A percentile compares a stretch with the other conserved stretches of the same genome.
Evolutionary conservation across 2,329 filamentous ascomycete genomes (phyloP).

Genomic region (Penicillium sp.): DNA sequence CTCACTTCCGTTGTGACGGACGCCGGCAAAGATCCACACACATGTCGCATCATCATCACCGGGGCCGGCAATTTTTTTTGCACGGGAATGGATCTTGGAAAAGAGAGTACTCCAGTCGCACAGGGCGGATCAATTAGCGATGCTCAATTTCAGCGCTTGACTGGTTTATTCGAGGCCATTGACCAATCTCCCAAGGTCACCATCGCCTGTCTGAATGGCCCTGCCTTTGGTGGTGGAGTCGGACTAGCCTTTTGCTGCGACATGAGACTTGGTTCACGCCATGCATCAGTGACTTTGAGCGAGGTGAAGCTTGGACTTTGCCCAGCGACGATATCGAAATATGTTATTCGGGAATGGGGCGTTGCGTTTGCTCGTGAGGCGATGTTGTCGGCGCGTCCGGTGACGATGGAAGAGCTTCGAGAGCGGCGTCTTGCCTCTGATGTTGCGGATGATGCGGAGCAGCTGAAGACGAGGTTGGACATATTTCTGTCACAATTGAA

Average conservation of each 20-base stretch:
- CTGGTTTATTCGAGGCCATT: constrained; percentile 38
- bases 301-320: constrained; percentile 43
- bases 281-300: constrained; percentile 33
- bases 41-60: constrained; percentile 39
- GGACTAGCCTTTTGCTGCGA: constrained; percentile 47
- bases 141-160: constrained; percentile 22
- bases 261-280: constrained; percentile 26
- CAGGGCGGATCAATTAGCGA: constrained; percentile 17
- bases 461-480: constrained; percentile 23
- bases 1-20: constrained; percentile 30
- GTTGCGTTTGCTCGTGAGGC: constrained; percentile 37
- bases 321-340: constrained; percentile 42
- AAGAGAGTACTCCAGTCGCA: constrained; percentile 21
- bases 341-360: constrained; percentile 42
- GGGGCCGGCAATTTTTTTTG: constrained; percentile 42
- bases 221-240: constrained; percentile 46
- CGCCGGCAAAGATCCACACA: constrained; percentile 21
- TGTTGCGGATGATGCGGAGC: constrained; percentile 19
- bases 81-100: constrained; percentile 42
- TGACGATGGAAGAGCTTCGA: constrained; percentile 29
- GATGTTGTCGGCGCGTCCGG: constrained; percentile 37
- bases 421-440: constrained; percentile 21
- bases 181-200: constrained; percentile 43
- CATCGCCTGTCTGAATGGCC: constrained; percentile 44
- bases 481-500: constrained; percentile 23